Evolutionary conservation across 371 early-diverging fungal species (phyloP), one percentile per base, ranked within the genome.

Genomic region (Caulochytrium protostelioides): DNA sequence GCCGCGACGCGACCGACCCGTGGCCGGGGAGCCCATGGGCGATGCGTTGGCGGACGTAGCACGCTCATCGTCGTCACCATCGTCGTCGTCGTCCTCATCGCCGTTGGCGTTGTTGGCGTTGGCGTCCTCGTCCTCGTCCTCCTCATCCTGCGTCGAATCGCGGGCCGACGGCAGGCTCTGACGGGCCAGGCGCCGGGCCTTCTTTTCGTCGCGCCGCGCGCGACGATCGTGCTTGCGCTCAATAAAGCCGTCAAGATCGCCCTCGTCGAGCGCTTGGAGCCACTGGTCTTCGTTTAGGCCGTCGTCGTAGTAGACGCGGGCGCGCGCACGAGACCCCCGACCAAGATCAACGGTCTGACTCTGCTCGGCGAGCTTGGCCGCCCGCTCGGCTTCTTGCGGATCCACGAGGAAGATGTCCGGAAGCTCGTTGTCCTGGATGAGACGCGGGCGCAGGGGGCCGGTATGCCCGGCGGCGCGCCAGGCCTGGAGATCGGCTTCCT

Each of bases 201-300:
- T 20, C 28, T 22, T 35, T 15, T 15, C 35, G 12, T 18, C 24
- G 4, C 35, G 35, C 20, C 15, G 28, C 16, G 15, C 6, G 2
- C 34, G 6, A 9, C 20, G 28, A 9, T 40, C 39, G 23, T 34
- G 20, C 37, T 49, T 51, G n/a, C 28, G 32, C 22, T 44, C 36
- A 21, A 52, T 56, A 4, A 41, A 45, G n/a, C 48, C 57, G 21
- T 59, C 53, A 30, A 57, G 16, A 22, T 58, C 50, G 6, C 60
- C 64, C 6, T 28, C 32, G 12, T 72, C 72, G 13, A 73, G 53
- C 30, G 76, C 82, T 34, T 65, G 65, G 13, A 83, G 43, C 73
- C 74, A 95, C 54, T 95, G 85, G 38, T 86, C 86, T 38, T 95
- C 94, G 0, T 83, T 84, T 47, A 92, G 52, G 0, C 79, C 83